Conservation (phyloP, 2,329 filamentous ascomycete genomes). For the Exophiala calicioides region DNA sequence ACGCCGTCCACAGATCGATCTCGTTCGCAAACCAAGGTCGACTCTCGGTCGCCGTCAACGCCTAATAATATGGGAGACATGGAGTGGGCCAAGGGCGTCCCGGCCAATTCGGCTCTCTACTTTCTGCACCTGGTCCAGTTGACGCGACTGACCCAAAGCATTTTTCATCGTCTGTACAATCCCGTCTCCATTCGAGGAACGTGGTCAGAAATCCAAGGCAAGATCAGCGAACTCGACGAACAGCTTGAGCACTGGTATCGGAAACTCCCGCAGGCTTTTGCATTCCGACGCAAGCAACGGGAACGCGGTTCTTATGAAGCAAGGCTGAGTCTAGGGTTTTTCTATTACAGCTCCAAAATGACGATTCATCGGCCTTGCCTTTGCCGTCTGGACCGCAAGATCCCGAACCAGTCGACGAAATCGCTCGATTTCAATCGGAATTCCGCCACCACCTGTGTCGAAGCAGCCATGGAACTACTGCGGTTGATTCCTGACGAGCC, state of each 20-base stretch:
- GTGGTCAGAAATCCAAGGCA: conserved; percentile 40
- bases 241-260: conserved; percentile 43
- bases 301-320: conserved; percentile 36
- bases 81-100: conserved; percentile 34
- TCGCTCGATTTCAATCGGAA: conserved; percentile 41
- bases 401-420: conserved; percentile 33
- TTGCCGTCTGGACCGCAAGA: conserved; percentile 44
- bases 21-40: conserved; percentile 20
- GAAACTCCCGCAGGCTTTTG: conserved; percentile 41
- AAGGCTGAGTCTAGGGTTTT: conserved; percentile 45
- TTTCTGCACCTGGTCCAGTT: conserved; percentile 44
- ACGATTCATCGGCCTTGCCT: conserved; percentile 49
- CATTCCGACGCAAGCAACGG: conserved; percentile 36
- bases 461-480: conserved; percentile 42
- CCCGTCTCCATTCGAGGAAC: conserved; percentile 38
- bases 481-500: conserved; percentile 46
- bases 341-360: conserved; percentile 47
- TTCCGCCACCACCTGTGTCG: conserved; percentile 42
- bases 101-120: conserved; percentile 41
- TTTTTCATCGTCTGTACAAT: conserved; percentile 42
- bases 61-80: conserved; percentile 20
- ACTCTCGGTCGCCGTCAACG: conserved; percentile 29
- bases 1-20: conserved; percentile 23
- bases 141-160: conserved; percentile 38
- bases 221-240: conserved; percentile 38